These are phyloP conservation scores for Agastache rugosa DNA, from an alignment of 257 asterid genomes.

Conservation along the genomic window DNA sequence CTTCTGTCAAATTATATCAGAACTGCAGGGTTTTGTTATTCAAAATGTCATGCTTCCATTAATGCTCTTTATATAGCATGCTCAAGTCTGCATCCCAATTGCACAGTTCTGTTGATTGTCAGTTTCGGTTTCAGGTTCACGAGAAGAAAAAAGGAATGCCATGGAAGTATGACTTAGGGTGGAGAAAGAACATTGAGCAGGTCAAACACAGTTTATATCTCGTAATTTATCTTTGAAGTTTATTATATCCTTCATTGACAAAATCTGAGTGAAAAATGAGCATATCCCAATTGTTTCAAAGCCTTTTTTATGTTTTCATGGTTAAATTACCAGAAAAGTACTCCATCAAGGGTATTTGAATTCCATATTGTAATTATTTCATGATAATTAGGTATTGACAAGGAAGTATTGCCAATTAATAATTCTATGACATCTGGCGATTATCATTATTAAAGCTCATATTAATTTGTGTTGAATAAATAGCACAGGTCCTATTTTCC, in stretches of 20 bases:
- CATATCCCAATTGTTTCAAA: background rate
- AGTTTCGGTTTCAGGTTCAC: constrained; percentile 58
- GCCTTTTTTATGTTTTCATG: background rate
- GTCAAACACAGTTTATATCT: constrained; percentile 37
- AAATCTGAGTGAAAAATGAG: background rate
- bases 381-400: background rate
- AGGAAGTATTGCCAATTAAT: background rate
- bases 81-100: constrained; percentile 22
- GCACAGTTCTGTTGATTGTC: constrained; percentile 20
- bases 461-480: constrained; percentile 7
- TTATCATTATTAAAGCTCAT: background rate
- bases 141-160: constrained; percentile 63
- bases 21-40: constrained; percentile 17
- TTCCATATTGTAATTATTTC: background rate
- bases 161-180: constrained; percentile 82
- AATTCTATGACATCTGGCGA: background rate
- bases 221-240: background rate
- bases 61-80: constrained; percentile 18
- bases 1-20: constrained; percentile 6
- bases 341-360: background rate
- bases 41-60: background rate
- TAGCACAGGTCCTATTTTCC: background rate
- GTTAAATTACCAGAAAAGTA: background rate
- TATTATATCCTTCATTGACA: background rate
- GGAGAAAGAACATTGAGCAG: constrained; percentile 86